Percentiles rank a stretch among this genome's conserved stretches.
Conservation (phyloP, 2,329 filamentous ascomycete genomes). For the Fonsecaea multimorphosa region DNA sequence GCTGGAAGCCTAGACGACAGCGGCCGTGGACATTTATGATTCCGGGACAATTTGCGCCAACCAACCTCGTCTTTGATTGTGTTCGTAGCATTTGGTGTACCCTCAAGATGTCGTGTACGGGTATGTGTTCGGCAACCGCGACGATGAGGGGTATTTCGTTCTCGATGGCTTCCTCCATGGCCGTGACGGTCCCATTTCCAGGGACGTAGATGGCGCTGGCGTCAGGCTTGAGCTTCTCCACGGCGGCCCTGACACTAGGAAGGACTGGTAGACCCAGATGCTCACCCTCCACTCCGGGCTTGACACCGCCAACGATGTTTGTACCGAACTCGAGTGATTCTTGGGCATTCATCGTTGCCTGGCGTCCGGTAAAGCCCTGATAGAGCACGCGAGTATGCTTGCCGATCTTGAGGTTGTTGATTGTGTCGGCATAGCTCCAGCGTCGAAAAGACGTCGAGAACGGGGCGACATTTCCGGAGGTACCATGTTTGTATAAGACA, state of each 20-base stretch:
- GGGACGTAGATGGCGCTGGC: conserved; percentile 82
- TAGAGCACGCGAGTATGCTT: conserved; percentile 71
- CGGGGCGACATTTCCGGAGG: conserved; percentile 32
- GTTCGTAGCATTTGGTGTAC: conserved; percentile 74
- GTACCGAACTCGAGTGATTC: conserved; percentile 80
- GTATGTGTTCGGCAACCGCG: conserved; percentile 80
- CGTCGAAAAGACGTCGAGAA: conserved; percentile 34
- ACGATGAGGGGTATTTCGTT: conserved; percentile 79
- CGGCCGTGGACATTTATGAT: conserved; percentile 75
- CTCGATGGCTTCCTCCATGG: conserved; percentile 80
- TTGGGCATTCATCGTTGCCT: conserved; percentile 76
- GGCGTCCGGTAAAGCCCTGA: conserved; percentile 71
- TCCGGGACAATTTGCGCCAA: conserved; percentile 81
- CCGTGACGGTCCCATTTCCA: conserved; percentile 72
- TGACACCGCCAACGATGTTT: conserved; percentile 79
- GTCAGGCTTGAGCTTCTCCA: conserved; percentile 73
- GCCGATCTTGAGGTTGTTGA: conserved; percentile 70
- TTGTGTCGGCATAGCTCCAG: conserved; percentile 63
- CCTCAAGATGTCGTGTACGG: conserved; percentile 76
- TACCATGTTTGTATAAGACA: conserved; percentile 27
- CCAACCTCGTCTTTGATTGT: conserved; percentile 73
- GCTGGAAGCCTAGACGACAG: conserved; percentile 78
- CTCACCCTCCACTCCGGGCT: conserved; percentile 71
- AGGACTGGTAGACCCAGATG: conserved; percentile 76
- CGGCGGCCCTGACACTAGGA: conserved; percentile 70